phyloP scores from a whole-genome alignment of 2,329 filamentous ascomycete species.

The Cordyceps militaris region DNA sequence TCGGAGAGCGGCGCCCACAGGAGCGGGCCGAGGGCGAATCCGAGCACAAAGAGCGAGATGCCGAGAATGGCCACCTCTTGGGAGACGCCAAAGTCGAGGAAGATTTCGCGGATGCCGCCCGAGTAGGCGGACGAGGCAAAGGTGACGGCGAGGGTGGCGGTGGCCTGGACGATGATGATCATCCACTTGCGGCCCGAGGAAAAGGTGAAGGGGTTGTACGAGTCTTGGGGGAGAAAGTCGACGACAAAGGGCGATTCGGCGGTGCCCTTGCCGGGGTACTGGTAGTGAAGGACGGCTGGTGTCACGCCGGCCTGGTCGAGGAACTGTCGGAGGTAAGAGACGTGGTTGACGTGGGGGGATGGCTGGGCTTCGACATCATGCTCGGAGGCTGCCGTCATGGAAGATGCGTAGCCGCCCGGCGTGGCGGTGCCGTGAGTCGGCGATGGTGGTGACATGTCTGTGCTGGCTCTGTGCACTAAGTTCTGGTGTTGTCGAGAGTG shows the following conservation, averaged over 20 bases:
- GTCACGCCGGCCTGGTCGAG: constrained; percentile 52
- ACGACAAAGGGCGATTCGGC: constrained; percentile 60
- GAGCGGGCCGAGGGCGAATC: constrained; percentile 54
- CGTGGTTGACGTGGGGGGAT: constrained; percentile 23
- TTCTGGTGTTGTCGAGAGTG: not conserved
- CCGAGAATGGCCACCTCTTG: constrained; percentile 51
- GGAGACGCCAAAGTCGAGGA: constrained; percentile 45
- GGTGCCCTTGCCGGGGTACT: constrained; percentile 57
- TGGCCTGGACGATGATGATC: constrained; percentile 55
- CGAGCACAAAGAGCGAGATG: constrained; percentile 57
- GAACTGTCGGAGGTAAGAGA: constrained; percentile 46
- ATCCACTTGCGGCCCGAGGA: constrained; percentile 53
- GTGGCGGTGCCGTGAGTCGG: not conserved
- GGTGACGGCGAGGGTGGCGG: constrained; percentile 61
- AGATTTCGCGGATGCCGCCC: constrained; percentile 47
- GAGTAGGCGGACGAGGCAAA: constrained; percentile 64
- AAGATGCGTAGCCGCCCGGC: constrained; percentile 14
- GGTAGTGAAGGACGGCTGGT: constrained; percentile 46
- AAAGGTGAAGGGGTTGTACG: constrained; percentile 59
- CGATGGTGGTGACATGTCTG: not conserved
- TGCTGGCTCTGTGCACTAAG: not conserved
- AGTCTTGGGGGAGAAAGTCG: constrained; percentile 59
- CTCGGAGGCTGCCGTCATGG: constrained; percentile 28
- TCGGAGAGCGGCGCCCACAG: constrained; percentile 62
- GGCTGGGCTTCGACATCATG: constrained; percentile 37